Evolutionary conservation across 768 basidiomycete genomes (phyloP), one percentile per base, ranked within the genome.

Genomic region (Rhodosporidiobolus sp.): DNA sequence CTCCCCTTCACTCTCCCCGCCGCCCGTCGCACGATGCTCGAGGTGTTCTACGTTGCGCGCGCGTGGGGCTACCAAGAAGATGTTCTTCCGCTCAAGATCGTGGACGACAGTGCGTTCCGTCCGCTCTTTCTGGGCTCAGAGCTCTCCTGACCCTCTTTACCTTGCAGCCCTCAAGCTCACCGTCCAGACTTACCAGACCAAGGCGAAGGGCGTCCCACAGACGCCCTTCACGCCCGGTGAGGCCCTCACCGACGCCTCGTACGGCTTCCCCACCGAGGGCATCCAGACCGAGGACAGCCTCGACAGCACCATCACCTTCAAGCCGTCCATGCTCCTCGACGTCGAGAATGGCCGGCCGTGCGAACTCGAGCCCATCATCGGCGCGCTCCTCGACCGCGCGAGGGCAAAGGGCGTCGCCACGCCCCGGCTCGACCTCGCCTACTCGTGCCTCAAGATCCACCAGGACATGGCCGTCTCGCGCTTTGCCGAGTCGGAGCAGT

Each of bases 291-390:
- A 70, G 28, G 64, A 65, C 43, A 10, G 55, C 14, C 19, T 35
- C 50, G 63, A 64, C 30, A 50, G 63, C 8, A 60, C 58, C 24
- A 22, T 58, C 64, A 64, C 56, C 38, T 76, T 76, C 75, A 76
- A 76, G 57, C 75, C 75, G 5, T 65, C 63, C 7, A 70, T 76
- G 67, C 67, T 76, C 6, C 66, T 76, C 45, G 75, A 76, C 30
- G n/a, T 74, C 49, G 75, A 76, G 55, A 64, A 54, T 30, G 72
- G 70, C 10, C 49, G 75, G 1, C 75, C 75, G 30, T 61, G 53
- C 63, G 75, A 76, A 64, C 67, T 76, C 45, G 75, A 76, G 32
- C 61, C 63, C 26, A 68, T 73, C 69, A 65, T 76, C 49, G 75
- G 75, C 6, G 49, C 46, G 9, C 22, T 76, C 9, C 59, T 76